phyloP scores from a whole-genome alignment of 306 rosid species.

The Astragalus membranaceus region DNA sequence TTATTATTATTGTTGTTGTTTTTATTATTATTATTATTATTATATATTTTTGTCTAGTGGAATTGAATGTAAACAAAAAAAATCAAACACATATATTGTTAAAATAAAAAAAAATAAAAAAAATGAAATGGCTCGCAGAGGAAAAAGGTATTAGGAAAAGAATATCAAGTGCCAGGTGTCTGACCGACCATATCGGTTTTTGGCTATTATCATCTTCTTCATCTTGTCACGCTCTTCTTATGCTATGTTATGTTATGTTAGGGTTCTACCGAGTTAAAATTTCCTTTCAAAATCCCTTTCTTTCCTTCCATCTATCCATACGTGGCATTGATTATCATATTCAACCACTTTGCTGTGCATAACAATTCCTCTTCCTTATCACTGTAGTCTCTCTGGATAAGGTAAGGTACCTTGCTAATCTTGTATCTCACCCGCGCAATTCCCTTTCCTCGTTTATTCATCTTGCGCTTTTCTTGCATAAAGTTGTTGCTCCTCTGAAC shows the following conservation, averaged over 20 bases:
- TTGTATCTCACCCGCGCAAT: background rate
- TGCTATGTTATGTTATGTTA: background rate
- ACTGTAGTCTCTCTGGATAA: background rate
- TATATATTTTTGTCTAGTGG: slow-evolving; percentile 37
- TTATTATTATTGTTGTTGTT: too few species aligned
- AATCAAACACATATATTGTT: too few species aligned
- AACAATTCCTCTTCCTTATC: background rate
- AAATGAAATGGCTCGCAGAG: too few species aligned
- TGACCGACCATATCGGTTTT: background rate
- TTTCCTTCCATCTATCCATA: background rate
- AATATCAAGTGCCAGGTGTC: slow-evolving; percentile 10
- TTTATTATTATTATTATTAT: slow-evolving; percentile 52
- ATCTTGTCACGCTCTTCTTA: background rate
- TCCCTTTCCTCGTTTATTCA: background rate
- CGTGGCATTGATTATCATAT: background rate
- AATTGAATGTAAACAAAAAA: too few species aligned
- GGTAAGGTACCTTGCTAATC: background rate
- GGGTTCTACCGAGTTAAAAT: slow-evolving; percentile 1
- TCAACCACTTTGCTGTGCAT: background rate
- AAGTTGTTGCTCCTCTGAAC: background rate
- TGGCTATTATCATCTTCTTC: background rate
- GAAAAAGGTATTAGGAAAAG: background rate
- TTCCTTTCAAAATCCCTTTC: background rate
- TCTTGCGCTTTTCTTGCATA: background rate
- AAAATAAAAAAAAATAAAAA: too few species aligned